Evolutionary conservation across 1,284 basidiomycete genomes (phyloP).

Genomic region (Cryptococcus sp.): DNA sequence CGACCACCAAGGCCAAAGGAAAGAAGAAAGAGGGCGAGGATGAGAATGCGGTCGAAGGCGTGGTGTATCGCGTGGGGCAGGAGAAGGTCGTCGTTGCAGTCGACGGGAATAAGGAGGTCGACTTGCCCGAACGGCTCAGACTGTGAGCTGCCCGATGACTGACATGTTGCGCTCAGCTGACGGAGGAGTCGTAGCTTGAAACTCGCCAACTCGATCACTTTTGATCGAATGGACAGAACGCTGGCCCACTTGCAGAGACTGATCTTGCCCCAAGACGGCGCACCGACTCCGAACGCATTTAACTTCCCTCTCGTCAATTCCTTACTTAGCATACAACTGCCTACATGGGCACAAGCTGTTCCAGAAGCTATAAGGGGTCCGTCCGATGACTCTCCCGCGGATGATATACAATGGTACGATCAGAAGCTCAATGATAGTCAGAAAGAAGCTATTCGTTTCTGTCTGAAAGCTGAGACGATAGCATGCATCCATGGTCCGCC

Average conservation of each 20-base stretch:
- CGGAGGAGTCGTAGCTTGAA: conserved; percentile 61
- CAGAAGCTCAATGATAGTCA: conserved; percentile 78
- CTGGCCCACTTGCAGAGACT: conserved; percentile 65
- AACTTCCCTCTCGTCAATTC: conserved; percentile 60
- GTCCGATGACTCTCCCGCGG: not conserved
- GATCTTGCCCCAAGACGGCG: conserved; percentile 29
- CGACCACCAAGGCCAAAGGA: conserved; percentile 54
- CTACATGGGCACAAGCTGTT: conserved; percentile 29
- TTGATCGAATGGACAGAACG: conserved; percentile 84
- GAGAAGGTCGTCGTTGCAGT: conserved; percentile 75
- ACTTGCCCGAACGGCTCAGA: conserved; percentile 78
- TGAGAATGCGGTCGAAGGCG: conserved; percentile 62
- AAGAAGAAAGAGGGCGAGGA: conserved; percentile 42
- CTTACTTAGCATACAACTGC: conserved; percentile 63
- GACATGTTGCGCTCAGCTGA: not conserved
- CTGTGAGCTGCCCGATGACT: conserved; percentile 52
- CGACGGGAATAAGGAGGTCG: conserved; percentile 66
- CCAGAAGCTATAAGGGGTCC: conserved; percentile 10
- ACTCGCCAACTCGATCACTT: conserved; percentile 87
- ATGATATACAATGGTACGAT: conserved; percentile 70
- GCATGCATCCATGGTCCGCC: conserved; percentile 97
- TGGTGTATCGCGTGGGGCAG: conserved; percentile 70
- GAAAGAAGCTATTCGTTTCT: conserved; percentile 63
- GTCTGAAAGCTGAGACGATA: conserved; percentile 61
- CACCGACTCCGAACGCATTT: conserved; percentile 6